Evolutionary conservation across 2,329 filamentous ascomycete species (phyloP), one percentile per base, ranked within the genome.

Genomic region (Hypoxylon sp.): DNA sequence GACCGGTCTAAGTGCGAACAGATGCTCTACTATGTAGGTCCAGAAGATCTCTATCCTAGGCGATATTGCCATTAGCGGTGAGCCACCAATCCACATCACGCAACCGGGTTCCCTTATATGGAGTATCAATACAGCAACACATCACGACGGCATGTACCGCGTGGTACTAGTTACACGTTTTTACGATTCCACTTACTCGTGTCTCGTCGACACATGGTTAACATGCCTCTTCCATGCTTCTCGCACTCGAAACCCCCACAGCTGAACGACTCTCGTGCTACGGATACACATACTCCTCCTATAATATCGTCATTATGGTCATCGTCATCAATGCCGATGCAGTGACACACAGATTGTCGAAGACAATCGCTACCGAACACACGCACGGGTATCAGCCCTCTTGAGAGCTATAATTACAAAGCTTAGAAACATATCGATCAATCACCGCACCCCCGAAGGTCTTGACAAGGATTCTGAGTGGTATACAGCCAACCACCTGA

Each of bases 41-140:
- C 29, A 71, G 69, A 62, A 69, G 71, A 68, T 73, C 69, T 60
- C 60, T 67, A 58, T 67, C 60, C 63, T 66, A 68, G 71, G 57
- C 66, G 66, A 71, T 58, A 71, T 71, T 71, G 58, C 59, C 64
- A 73, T 70, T 66, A 66, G 63, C 66, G 66, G 69, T 67, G 69
- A 71, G 62, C 69, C 61, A 66, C 59, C 63, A 66, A 66, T 68
- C 59, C 55, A 63, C 47, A 54, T 42, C 58, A 44, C 57, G 59
- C 52, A 55, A 55, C 58, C 66, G 54, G 68, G 53, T 61, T 69
- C 11, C 62, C 58, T 58, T 22, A 52, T 61, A 48, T 24, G 57
- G 65, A 58, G 65, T 52, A 55, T 65, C 35, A 48, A 50, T 63
- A 61, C 42, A 35, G 39, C 10, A 59, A 47, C 54, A 57, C 59